Base-by-base conservation (phyloP, 192 early-diverging fungal species). In the Dissophora globulifera region DNA sequence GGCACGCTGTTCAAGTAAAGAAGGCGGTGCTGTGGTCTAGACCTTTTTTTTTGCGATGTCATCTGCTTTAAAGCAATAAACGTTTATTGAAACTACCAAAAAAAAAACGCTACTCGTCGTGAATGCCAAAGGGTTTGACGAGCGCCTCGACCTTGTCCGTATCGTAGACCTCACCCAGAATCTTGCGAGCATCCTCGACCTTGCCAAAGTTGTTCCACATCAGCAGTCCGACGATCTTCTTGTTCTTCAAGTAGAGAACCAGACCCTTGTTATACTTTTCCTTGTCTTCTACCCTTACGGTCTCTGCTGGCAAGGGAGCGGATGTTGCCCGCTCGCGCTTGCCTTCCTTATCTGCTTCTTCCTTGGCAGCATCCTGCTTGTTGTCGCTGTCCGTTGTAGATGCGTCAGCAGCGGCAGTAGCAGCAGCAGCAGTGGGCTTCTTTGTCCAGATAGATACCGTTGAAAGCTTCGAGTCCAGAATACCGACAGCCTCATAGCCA, bases 371-470 rank as follows among this genome's bases (percentile, higher is more conserved):
- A 26, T 80, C 67, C 17, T 63, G 61, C 26, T 79, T 57, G 11
- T 41, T 13, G 13, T 40, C 38, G 38, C 13, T 13, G 13, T 40
- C 43, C 6, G 43, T n/a, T 45, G 6, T n/a, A n/a, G 43, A 9
- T 45, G 6, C 43, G 9, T 38, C 68, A 20, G 60, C 43, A 5
- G 54, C 60, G 13, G 45, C 48, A 22, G 75, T 42, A 58, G 58
- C 82, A 19, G 78, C 70, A 31, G 62, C 30, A 26, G 40, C 56
- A 8, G 71, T 67, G 20, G 71, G 71, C 58, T 76, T 76, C 79
- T 84, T 79, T 64, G 81, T 83, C 89, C 89, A 90, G 19, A 90
- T 82, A 27, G 84, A 83, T 3, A 87, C 84, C 29, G 89, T 90
- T 25, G 81, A 83, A 2, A 87, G 54, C 41, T 79, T 79, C 10